Evolutionary conservation across 352 stramenopile species (phyloP), one percentile per base, ranked within the genome.

Genomic region (Pythium plurisporium): DNA sequence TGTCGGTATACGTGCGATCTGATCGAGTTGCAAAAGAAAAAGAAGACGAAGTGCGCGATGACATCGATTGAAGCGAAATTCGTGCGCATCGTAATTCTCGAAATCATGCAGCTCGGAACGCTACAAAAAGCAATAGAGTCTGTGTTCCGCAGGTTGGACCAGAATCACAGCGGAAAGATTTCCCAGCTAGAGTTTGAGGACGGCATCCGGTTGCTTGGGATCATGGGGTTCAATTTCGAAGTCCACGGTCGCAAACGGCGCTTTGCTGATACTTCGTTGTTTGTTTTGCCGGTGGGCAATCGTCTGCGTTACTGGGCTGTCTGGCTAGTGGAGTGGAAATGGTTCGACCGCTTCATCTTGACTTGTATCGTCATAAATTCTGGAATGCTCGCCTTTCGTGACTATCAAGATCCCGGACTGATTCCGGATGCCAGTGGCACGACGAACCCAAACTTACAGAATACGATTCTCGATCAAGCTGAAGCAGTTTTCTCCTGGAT

Each of bases 321-420:
- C 12, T 73, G 62, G 65, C 29, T 86, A 14, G 70, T 83, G 7
- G 70, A 77, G 49, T 83, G 67, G 69, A 83, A 74, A 44, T 86
- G 73, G 75, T 94, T 94, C 45, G 81, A 92, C 43, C 60, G 74
- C 2, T 83, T 94, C 25, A 92, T 93, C 47, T 50, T 94, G 10
- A 30, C 67, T 17, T 79, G 81, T 36, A 90, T 94, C 48, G 33
- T 88, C 20, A 36, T 78, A 15, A 91, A 89, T 46, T 88, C 77
- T 10, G 51, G 86, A 11, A 69, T 89, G 31, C 68, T 94, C 27
- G 83, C 64, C 14, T 66, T 86, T 48, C 72, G 67, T 33, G 79
- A 91, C 44, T 86, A 78, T 52, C 45, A 70, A 70, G 63, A 75
- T 34, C 64, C 64, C 11, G 70, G 69, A 1, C 51, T 54, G 23